Base-by-base conservation (phyloP, 2,329 filamentous ascomycete species). In the Delphinella strobiligena region DNA sequence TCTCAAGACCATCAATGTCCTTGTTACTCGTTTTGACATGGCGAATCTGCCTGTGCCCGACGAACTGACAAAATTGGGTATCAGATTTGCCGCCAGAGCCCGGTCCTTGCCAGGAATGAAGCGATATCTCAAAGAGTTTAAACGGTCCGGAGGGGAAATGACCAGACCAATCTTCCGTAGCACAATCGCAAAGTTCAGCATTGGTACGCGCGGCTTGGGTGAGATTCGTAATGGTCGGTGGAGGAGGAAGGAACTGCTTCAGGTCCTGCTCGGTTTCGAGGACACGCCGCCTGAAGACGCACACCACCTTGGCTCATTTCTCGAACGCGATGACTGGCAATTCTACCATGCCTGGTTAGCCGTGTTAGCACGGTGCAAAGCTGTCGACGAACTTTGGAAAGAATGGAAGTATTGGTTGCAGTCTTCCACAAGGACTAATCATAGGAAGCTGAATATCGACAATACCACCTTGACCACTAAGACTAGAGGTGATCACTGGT, bases 141-240 rank as follows among this genome's bases (percentile, higher is more conserved):
- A 45, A 5, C 45, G 53, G 18, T 37, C 34, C 2, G 42, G 42
- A 8, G 17, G 44, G 12, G 29, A 14, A 4, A 51, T 60, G 37
- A 45, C 44, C 3, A 46, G 40, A 27, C 52, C 51, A 22, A 32
- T 54, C 15, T 61, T 59, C 38, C 50, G 56, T 10, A 47, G 48
- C 31, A 48, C 58, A 19, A 53, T 60, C 33, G 58, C 58, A 7
- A 61, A 61, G 37, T 60, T 50, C 45, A 56, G 52, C n/a, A 58
- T 61, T 37, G 58, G 58, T 0, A 42, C 47, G 19, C 46, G 54
- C 4, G 58, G 58, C 3, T 43, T 56, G 12, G 58, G 58, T 17
- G 58, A 60, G 44, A 58, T 61, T 14, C 47, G 58, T 1, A 61
- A 61, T 31, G 58, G 58, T 2, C 49, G 55, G 9, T 61, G 58